phyloP scores from a whole-genome alignment of 495 filamentous ascomycete genomes.

The Margaritispora aquatica region DNA sequence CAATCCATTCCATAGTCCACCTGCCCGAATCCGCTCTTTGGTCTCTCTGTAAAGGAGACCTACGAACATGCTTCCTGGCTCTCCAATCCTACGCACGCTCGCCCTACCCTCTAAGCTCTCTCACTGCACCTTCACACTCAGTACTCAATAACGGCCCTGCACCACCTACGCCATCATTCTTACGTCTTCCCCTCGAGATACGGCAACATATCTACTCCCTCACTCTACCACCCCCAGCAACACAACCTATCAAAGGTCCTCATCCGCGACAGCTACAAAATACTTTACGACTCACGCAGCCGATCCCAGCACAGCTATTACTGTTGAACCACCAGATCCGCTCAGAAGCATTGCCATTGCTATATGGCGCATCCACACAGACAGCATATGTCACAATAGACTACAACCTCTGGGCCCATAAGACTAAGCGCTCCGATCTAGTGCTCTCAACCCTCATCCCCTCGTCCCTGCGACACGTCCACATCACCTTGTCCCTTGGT shows the following conservation, averaged over 20 bases:
- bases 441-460: conserved; percentile 7
- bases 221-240: conserved; percentile 5
- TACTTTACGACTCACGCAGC: conserved; percentile 10
- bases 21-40: conserved; percentile 14
- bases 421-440: conserved; percentile 9
- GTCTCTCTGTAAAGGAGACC: conserved; percentile 11
- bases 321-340: conserved; percentile 17
- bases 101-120: conserved; percentile 7
- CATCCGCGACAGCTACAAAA: conserved; percentile 19
- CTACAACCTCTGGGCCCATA: conserved; percentile 20
- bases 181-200: conserved; percentile 21
- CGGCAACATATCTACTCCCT: conserved; percentile 17
- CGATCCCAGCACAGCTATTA: conserved; percentile 8
- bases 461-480: conserved; percentile 10
- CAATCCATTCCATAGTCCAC: conserved; percentile 9
- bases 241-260: conserved; percentile 11
- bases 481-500: conserved; percentile 12
- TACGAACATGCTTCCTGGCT: conserved; percentile 15
- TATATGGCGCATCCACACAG: conserved; percentile 13
- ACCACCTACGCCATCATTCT: not conserved
- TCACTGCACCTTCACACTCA: not conserved
- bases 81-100: conserved; percentile 13
- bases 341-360: conserved; percentile 14
- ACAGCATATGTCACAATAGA: conserved; percentile 11
- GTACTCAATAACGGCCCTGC: too few species aligned